A percentile compares a stretch with the other conserved stretches of the same genome.
Evolutionary conservation across 768 basidiomycete genomes (phyloP).

Genomic region (Hortiboletus campestris): DNA sequence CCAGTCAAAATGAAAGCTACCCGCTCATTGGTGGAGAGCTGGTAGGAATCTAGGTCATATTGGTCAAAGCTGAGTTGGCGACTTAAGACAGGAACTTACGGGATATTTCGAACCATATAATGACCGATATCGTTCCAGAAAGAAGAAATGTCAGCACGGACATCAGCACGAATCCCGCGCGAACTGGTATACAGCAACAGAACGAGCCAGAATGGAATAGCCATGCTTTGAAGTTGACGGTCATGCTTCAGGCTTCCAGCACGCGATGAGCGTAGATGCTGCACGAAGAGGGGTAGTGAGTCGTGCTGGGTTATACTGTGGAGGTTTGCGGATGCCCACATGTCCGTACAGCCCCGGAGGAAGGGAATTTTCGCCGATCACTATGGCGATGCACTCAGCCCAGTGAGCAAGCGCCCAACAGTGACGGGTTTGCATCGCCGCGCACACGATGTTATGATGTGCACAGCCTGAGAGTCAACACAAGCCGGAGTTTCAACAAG

Average conservation of each 20-base stretch:
- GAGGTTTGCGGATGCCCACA: not conserved
- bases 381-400: conserved; percentile 11
- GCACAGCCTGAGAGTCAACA: conserved; percentile 1
- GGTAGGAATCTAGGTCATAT: conserved; percentile 33
- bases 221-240: conserved; percentile 42
- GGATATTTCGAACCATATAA: conserved; percentile 61
- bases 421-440: not conserved
- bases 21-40: conserved; percentile 29
- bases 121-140: conserved; percentile 49
- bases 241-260: conserved; percentile 29
- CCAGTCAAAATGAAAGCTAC: conserved; percentile 50
- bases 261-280: not conserved
- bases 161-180: conserved; percentile 57
- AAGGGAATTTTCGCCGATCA: not conserved
- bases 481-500: conserved; percentile 21
- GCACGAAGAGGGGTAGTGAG: not conserved
- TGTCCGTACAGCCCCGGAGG: not conserved
- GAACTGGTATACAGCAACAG: conserved; percentile 64
- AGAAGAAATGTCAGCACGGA: conserved; percentile 52
- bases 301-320: not conserved
- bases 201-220: conserved; percentile 52
- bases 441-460: not conserved
- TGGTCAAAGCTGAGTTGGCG: not conserved
- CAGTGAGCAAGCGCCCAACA: not conserved
- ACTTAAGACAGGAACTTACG: conserved; percentile 38